A percentile compares a stretch with the other conserved stretches of the same genome.
Conservation (phyloP, 768 basidiomycete genomes). For the Suillus plorans region DNA sequence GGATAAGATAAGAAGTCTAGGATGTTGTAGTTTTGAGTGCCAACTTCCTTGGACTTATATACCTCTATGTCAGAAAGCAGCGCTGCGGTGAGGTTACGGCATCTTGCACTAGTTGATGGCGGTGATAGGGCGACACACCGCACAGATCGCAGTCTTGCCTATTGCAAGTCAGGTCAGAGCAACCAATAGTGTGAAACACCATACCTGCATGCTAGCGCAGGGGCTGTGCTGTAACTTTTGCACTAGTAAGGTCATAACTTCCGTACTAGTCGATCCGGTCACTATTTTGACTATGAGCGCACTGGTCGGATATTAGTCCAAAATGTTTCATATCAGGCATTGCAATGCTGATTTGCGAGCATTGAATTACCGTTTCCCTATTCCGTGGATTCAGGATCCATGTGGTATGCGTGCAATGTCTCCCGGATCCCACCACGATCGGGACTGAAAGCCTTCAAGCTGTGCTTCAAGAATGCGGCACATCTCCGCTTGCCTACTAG, state of each 20-base stretch:
- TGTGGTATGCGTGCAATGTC: neutral
- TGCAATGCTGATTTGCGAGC: neutral
- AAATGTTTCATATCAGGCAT: neutral
- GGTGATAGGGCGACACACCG: neutral
- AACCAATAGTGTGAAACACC: neutral
- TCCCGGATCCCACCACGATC: neutral
- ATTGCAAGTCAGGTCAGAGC: neutral
- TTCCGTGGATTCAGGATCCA: neutral
- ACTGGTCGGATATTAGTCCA: neutral
- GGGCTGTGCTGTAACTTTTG: neutral
- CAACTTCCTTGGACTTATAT: conserved; percentile 19
- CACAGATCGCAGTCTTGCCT: neutral
- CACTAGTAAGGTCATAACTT: neutral
- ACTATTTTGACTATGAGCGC: neutral
- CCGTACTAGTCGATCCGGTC: neutral
- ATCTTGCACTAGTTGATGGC: neutral
- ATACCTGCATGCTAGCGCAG: neutral
- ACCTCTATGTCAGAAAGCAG: conserved; percentile 4
- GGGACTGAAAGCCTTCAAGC: neutral
- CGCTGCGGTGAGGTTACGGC: too few species aligned
- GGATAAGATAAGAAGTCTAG: neutral
- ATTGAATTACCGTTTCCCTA: neutral
- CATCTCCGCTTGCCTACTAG: neutral
- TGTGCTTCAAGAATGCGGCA: neutral
- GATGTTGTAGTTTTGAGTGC: neutral